phyloP scores from a whole-genome alignment of 768 basidiomycete genomes.

The Xanthoconium purpureum region DNA sequence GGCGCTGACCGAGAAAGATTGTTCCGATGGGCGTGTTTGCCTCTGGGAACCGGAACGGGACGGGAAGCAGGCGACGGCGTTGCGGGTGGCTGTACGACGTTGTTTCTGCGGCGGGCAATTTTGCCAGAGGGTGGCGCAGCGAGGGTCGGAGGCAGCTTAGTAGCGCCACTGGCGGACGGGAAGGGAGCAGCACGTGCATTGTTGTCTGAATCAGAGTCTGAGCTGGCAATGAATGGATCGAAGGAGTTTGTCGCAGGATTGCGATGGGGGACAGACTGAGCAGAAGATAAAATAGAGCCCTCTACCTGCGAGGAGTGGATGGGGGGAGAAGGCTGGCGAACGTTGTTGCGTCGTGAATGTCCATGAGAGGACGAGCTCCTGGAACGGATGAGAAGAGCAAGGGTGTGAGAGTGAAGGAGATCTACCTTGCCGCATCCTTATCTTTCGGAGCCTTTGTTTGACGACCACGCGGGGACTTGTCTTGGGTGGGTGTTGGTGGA shows the following conservation, averaged over 20 bases:
- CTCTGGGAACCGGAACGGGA: conserved; percentile 50
- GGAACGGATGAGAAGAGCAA: conserved; percentile 2
- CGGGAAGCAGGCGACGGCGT: conserved; percentile 40
- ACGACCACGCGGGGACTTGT: conserved; percentile 33
- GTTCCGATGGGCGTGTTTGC: conserved; percentile 14
- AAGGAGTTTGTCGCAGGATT: conserved; percentile 40
- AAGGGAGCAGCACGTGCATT: conserved; percentile 33
- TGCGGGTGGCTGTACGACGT: conserved; percentile 26
- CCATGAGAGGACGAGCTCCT: conserved; percentile 48
- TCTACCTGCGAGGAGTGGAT: conserved; percentile 66
- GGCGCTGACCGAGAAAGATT: conserved; percentile 54
- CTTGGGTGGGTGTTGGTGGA: conserved; percentile 19
- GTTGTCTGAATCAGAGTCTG: conserved; percentile 39
- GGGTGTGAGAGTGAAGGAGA: conserved; percentile 1
- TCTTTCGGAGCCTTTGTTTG: conserved; percentile 41
- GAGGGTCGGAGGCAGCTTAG: conserved; percentile 40
- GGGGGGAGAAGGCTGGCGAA: conserved; percentile 64
- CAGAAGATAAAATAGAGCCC: conserved; percentile 33
- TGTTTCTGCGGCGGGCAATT: conserved; percentile 56
- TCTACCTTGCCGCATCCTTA: conserved; percentile 43
- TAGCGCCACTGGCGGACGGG: conserved; percentile 11
- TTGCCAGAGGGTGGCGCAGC: conserved; percentile 51
- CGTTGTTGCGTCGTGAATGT: conserved; percentile 47
- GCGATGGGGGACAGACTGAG: conserved; percentile 27
- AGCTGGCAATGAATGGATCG: conserved; percentile 51